Conservation (phyloP, 805 yeast genomes). For the Candida chilensis region DNA sequence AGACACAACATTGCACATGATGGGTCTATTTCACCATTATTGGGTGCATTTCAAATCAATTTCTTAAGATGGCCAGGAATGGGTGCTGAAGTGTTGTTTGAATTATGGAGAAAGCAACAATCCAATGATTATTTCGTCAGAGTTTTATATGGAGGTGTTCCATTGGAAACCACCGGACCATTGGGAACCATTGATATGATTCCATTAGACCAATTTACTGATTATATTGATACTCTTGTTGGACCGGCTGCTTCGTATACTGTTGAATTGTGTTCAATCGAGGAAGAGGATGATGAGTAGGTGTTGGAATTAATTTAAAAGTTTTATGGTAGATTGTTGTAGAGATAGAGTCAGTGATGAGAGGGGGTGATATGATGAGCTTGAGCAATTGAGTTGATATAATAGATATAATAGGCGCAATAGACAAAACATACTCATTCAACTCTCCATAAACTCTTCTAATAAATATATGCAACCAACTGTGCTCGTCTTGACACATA, state of each 20-base stretch:
- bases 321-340: conserved; percentile 2
- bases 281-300: conserved; percentile 1
- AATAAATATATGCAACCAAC: too few species aligned
- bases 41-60: conserved; percentile 21
- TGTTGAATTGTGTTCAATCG: conserved; percentile 2
- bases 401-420: too few species aligned
- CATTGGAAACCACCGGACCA: conserved; percentile 6
- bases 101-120: conserved; percentile 18
- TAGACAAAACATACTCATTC: too few species aligned
- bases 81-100: conserved; percentile 33
- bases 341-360: too few species aligned
- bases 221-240: conserved; percentile 8
- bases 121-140: conserved; percentile 15
- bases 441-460: too few species aligned
- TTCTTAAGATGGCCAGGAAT: conserved; percentile 36
- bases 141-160: conserved; percentile 22
- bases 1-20: conserved; percentile 34
- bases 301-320: conserved; percentile 3
- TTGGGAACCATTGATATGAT: conserved; percentile 8
- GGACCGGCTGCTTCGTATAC: conserved; percentile 5
- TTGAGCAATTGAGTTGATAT: too few species aligned
- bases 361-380: too few species aligned
- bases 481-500: too few species aligned
- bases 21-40: conserved; percentile 22
- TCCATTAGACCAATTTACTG: conserved; percentile 5